phyloP scores from a whole-genome alignment of 257 asterid genomes.

The Solanum appendiculatum region DNA sequence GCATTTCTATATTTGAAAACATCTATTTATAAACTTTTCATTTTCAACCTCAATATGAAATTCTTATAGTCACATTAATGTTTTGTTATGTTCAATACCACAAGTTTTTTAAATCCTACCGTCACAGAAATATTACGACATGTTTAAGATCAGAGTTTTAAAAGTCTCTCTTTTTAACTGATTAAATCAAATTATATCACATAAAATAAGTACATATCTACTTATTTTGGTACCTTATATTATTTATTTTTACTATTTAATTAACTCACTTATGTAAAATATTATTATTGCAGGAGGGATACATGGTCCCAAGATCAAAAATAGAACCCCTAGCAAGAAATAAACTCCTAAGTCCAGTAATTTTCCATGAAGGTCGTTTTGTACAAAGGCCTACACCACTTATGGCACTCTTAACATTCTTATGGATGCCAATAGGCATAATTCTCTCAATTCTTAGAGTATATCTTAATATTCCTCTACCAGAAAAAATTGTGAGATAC shows the following conservation, averaged over 20 bases:
- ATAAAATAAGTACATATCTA: neutral
- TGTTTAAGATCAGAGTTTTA: neutral
- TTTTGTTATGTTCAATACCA: neutral
- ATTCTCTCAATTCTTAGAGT: constrained; percentile 50
- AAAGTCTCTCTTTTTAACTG: neutral
- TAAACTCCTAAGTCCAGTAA: constrained; percentile 58
- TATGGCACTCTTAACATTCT: constrained; percentile 44
- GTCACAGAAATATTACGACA: neutral
- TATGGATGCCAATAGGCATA: constrained; percentile 78
- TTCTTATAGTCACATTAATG: neutral
- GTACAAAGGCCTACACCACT: constrained; percentile 82
- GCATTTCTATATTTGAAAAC: too few species aligned
- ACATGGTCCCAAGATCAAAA: constrained; percentile 54
- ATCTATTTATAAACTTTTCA: too few species aligned
- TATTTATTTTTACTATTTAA: neutral
- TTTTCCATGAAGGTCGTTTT: constrained; percentile 84
- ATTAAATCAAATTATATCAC: neutral
- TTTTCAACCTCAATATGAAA: too few species aligned
- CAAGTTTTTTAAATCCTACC: neutral
- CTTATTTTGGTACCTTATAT: neutral
- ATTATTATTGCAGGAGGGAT: constrained; percentile 52
- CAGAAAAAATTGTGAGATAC: constrained; percentile 53
- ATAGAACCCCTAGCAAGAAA: constrained; percentile 46
- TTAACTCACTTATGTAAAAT: neutral
- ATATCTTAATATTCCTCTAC: constrained; percentile 52